Conservation (phyloP, 2,329 filamentous ascomycete genomes). For the Peltaster fructicola region DNA sequence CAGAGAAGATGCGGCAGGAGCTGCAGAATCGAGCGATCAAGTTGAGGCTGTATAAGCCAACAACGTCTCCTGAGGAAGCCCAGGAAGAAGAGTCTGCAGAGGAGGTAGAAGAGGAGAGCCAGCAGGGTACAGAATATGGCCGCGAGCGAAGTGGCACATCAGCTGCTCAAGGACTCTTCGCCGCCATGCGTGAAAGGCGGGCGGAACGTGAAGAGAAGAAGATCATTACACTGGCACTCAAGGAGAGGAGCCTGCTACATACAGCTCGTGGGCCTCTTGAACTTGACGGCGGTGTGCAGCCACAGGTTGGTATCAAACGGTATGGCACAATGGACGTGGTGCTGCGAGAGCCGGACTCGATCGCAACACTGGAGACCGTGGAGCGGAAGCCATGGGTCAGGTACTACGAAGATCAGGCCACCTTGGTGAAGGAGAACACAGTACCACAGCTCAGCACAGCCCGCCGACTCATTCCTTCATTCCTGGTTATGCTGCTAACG, state of each 20-base stretch:
- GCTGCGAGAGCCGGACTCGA: constrained; percentile 8
- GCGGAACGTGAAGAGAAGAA: constrained; percentile 8
- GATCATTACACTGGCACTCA: too few species aligned
- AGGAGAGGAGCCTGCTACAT: too few species aligned
- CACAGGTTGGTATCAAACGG: constrained; percentile 1
- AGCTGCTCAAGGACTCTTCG: too few species aligned
- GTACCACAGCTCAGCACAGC: constrained; percentile 16
- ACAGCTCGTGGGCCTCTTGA: constrained; percentile 14
- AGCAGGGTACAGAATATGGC: constrained; percentile 13
- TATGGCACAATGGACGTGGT: constrained; percentile 6
- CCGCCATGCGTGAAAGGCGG: constrained; percentile 10
- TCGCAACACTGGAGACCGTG: constrained; percentile 14
- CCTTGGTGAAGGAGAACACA: constrained; percentile 17
- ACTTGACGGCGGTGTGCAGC: constrained; percentile 15
- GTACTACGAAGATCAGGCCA: constrained; percentile 20
- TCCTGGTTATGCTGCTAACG: constrained; percentile 20
- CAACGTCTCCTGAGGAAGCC: constrained; percentile 7
- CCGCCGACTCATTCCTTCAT: constrained; percentile 28
- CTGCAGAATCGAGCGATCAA: constrained; percentile 16
- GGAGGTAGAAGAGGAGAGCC: constrained; percentile 7
- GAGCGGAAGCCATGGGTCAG: constrained; percentile 19
- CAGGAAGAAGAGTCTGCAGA: constrained; percentile 6
- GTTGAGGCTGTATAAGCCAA: constrained; percentile 19
- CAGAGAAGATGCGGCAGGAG: constrained; percentile 12
- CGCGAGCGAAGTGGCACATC: constrained; percentile 13